These are phyloP conservation scores for Orychophragmus violaceus DNA, from an alignment of 345 rosid genomes.

Conservation along the genomic window DNA sequence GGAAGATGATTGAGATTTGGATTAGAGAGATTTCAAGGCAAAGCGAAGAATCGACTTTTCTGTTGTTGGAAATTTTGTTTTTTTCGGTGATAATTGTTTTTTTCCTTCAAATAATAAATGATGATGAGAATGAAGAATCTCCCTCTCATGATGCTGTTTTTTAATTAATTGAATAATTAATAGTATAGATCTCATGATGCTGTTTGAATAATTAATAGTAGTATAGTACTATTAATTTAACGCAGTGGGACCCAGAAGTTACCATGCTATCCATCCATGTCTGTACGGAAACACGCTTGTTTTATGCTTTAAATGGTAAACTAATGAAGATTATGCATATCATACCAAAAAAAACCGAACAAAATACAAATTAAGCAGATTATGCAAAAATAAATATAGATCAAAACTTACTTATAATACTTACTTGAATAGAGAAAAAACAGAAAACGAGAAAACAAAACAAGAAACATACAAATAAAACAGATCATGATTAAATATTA, in stretches of 20 bases:
- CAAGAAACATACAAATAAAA: no score
- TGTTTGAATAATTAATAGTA: not conserved
- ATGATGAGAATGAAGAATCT: not conserved
- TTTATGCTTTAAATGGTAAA: not conserved
- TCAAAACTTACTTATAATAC: no score
- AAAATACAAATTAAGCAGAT: no score
- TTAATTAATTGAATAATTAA: not conserved
- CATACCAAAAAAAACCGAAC: no score
- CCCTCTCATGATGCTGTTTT: not conserved
- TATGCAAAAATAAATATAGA: no score
- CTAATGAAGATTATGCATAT: no score
- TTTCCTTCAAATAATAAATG: not conserved
- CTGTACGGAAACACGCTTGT: not conserved
- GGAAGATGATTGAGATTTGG: constrained; percentile 13
- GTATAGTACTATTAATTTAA: not conserved
- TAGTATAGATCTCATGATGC: constrained; percentile 11
- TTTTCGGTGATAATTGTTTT: not conserved
- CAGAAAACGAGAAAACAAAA: no score
- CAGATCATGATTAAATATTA: no score
- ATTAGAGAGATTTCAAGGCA: constrained; percentile 26
- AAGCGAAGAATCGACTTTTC: constrained; percentile 25
- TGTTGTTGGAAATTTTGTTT: not conserved
- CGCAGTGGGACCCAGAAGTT: constrained; percentile 14
- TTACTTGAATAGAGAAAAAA: no score
- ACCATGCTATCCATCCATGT: constrained; percentile 3